Conservation (phyloP, 257 asterid genomes). For the Solanum infundibuliforme region DNA sequence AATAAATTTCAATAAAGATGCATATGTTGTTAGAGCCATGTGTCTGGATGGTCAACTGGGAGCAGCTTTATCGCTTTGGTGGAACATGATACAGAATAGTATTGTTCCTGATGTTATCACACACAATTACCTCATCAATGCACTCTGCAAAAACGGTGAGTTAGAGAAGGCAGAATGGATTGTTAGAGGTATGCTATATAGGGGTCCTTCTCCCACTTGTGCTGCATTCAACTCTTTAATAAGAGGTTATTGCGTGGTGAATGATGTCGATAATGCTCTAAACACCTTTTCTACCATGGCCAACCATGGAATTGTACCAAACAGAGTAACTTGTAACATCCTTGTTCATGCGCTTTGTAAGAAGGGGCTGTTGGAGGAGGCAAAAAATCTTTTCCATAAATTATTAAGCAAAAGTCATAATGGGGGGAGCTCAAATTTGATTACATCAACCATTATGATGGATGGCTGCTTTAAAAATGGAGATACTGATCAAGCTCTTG, state of each 20-base stretch:
- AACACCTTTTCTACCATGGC: constrained; percentile 53
- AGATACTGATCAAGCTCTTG: constrained; percentile 38
- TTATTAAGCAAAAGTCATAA: constrained; percentile 32
- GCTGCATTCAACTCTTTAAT: constrained; percentile 75
- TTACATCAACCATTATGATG: constrained; percentile 69
- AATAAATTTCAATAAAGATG: constrained; percentile 14
- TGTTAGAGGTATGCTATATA: constrained; percentile 45
- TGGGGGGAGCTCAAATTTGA: constrained; percentile 26
- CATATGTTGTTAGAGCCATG: constrained; percentile 38
- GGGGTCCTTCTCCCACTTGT: constrained; percentile 69
- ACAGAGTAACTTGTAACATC: constrained; percentile 69
- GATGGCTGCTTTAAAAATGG: constrained; percentile 67
- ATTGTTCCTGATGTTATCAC: constrained; percentile 49
- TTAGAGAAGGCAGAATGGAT: constrained; percentile 58
- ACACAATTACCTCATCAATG: constrained; percentile 64
- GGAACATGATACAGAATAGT: constrained; percentile 34
- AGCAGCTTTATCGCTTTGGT: constrained; percentile 50
- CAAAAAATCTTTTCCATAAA: constrained; percentile 41
- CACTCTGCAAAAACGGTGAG: constrained; percentile 60
- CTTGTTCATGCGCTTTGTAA: constrained; percentile 67
- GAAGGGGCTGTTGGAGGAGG: constrained; percentile 47
- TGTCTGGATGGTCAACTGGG: constrained; percentile 60
- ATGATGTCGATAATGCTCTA: constrained; percentile 54
- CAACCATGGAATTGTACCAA: constrained; percentile 43
- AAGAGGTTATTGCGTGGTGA: constrained; percentile 52